Evolutionary conservation across 305 asterid genomes (phyloP).

Genomic region (Fraxinus sp.): DNA sequence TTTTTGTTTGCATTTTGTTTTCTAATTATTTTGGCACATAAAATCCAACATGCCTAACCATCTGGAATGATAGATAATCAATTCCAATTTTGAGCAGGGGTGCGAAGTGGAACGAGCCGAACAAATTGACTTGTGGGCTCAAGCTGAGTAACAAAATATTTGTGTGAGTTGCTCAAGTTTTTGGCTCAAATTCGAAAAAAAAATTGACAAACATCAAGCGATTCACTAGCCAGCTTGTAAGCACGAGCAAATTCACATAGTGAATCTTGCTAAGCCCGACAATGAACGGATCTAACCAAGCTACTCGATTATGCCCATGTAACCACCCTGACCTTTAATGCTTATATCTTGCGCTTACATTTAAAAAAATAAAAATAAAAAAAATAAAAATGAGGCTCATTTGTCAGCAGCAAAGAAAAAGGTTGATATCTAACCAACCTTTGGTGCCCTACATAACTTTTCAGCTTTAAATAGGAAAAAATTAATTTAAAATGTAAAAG

Average conservation of each 20-base stretch:
- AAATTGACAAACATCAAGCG: neutral
- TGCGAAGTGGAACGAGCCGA: neutral
- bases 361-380: too few species aligned
- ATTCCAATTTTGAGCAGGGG: neutral
- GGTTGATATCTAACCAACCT: slow-evolving; percentile 33
- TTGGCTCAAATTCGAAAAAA: too few species aligned
- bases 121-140: neutral
- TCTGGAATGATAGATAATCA: neutral
- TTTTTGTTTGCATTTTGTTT: neutral
- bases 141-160: neutral
- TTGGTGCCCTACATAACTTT: slow-evolving; percentile 39
- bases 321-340: neutral
- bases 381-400: too few species aligned
- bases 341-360: neutral
- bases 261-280: neutral
- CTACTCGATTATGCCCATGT: neutral
- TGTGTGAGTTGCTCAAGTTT: neutral
- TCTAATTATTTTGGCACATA: neutral
- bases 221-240: too few species aligned
- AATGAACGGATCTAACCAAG: neutral
- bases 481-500: slow-evolving; percentile 17
- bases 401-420: slow-evolving; percentile 39
- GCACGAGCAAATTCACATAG: neutral
- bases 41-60: neutral
- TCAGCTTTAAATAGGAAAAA: slow-evolving; percentile 26